Conservation (phyloP, 495 filamentous ascomycete species). For the Letharia lupina region DNA sequence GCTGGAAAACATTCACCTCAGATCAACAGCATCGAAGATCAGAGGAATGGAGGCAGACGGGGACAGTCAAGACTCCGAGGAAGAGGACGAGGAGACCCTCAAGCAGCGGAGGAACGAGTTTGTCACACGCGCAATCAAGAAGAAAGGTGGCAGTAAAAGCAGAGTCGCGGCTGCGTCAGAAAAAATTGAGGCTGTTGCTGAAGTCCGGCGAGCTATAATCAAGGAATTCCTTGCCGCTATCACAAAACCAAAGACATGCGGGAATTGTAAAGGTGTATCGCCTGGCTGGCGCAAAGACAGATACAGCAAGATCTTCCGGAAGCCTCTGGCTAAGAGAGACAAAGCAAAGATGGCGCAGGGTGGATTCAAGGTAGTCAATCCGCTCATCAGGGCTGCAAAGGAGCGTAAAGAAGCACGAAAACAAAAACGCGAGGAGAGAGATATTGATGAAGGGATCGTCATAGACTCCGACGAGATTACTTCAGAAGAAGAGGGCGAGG, state of each 20-base stretch:
- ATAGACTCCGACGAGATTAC: constrained; percentile 29
- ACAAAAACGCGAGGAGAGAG: constrained; percentile 23
- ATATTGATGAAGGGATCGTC: constrained; percentile 33
- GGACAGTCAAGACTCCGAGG: constrained; percentile 41
- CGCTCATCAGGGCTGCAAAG: constrained; percentile 37
- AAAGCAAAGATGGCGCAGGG: constrained; percentile 62
- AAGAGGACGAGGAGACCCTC: constrained; percentile 52
- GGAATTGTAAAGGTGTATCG: constrained; percentile 64
- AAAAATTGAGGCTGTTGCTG: constrained; percentile 74
- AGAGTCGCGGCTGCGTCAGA: constrained; percentile 46
- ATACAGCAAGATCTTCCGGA: constrained; percentile 87
- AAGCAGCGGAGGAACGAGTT: constrained; percentile 59
- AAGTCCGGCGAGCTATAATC: constrained; percentile 63
- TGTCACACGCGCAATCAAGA: constrained; percentile 56
- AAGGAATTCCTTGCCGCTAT: constrained; percentile 73
- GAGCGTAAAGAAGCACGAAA: constrained; percentile 27
- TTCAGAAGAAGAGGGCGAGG: constrained; percentile 39
- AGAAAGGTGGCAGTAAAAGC: constrained; percentile 38
- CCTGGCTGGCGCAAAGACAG: constrained; percentile 77
- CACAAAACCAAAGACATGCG: constrained; percentile 54
- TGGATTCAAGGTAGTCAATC: constrained; percentile 59
- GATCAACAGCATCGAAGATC: constrained; percentile 11
- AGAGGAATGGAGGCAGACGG: constrained; percentile 24
- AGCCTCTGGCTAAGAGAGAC: constrained; percentile 60
- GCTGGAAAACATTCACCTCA: constrained; percentile 50